Evolutionary conservation across 768 basidiomycete species (phyloP).

Genomic region (Trametes coccinea): DNA sequence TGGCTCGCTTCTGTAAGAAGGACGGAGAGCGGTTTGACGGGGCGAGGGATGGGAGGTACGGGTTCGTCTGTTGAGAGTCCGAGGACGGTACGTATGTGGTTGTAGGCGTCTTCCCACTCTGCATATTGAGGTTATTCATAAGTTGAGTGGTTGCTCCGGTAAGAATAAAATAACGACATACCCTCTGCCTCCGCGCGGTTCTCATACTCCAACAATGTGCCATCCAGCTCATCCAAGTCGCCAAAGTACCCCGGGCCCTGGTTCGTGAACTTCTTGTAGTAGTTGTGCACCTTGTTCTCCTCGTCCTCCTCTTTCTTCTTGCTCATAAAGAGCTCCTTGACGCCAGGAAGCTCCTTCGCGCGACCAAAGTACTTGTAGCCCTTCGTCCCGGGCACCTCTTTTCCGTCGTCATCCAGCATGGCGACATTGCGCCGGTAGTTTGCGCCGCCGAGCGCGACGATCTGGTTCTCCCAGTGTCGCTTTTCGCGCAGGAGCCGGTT

Average conservation of each 20-base stretch:
- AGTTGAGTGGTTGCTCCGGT: not conserved
- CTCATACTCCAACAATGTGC: slow-evolving; percentile 71
- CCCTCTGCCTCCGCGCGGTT: slow-evolving; percentile 70
- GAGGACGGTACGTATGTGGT: slow-evolving; percentile 53
- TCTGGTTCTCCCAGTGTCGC: slow-evolving; percentile 97
- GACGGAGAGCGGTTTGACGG: slow-evolving; percentile 27
- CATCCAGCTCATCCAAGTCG: slow-evolving; percentile 80
- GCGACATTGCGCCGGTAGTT: slow-evolving; percentile 94
- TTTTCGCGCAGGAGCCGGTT: slow-evolving; percentile 96
- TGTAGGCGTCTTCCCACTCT: slow-evolving; percentile 71
- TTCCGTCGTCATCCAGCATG: slow-evolving; percentile 93
- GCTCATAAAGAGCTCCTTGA: slow-evolving; percentile 90
- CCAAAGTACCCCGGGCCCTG: slow-evolving; percentile 91
- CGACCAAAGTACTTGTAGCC: slow-evolving; percentile 99
- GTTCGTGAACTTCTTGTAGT: slow-evolving; percentile 86
- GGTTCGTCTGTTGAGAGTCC: slow-evolving; percentile 52
- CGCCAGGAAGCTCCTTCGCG: slow-evolving; percentile 93
- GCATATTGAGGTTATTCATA: slow-evolving; percentile 6
- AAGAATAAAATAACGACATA: slow-evolving; percentile 35
- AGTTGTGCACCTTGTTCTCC: slow-evolving; percentile 72
- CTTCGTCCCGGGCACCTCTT: slow-evolving; percentile 94
- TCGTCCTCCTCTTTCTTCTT: slow-evolving; percentile 87
- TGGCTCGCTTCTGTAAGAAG: slow-evolving; percentile 28
- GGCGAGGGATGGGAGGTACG: slow-evolving; percentile 52
- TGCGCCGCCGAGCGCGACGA: slow-evolving; percentile 92